phyloP scores from a whole-genome alignment of 2,329 filamentous ascomycete genomes.

The Penicillium fuscoglaucum region DNA sequence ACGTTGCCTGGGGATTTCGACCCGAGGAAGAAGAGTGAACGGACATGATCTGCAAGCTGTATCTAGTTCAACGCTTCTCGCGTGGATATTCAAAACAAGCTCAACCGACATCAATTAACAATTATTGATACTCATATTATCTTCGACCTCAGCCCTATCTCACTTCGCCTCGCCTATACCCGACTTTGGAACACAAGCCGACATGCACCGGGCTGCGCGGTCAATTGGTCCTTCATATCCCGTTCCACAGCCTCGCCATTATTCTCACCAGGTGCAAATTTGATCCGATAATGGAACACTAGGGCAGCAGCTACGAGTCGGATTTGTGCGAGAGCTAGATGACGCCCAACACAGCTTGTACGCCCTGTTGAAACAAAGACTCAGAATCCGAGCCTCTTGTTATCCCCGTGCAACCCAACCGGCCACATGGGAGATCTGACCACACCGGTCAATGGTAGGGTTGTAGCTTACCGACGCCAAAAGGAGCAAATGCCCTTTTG shows the following conservation, averaged over 20 bases:
- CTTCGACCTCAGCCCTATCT: not conserved
- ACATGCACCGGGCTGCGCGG: conserved; percentile 6
- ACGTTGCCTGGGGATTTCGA: conserved; percentile 8
- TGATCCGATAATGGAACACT: not conserved
- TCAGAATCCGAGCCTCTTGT: not conserved
- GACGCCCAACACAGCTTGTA: conserved; percentile 8
- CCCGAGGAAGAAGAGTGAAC: not conserved
- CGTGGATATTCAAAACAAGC: not conserved
- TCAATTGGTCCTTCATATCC: conserved; percentile 10
- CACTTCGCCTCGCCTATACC: not conserved
- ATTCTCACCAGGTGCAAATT: conserved; percentile 3
- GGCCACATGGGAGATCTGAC: not conserved
- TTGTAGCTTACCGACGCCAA: conserved; percentile 18
- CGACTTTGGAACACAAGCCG: not conserved
- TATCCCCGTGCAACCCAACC: not conserved
- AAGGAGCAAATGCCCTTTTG: conserved; percentile 19
- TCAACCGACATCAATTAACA: not conserved
- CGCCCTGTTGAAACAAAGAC: not conserved
- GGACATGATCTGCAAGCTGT: not conserved
- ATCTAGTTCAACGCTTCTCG: not conserved
- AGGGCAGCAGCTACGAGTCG: not conserved
- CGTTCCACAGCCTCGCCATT: conserved; percentile 4
- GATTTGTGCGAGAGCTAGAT: conserved; percentile 9
- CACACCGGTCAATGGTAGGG: not conserved
- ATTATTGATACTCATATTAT: not conserved